A percentile compares a stretch with the other conserved stretches of the same genome.
Conservation (phyloP, 2,329 filamentous ascomycete species). For the Paecilomyces sp. region DNA sequence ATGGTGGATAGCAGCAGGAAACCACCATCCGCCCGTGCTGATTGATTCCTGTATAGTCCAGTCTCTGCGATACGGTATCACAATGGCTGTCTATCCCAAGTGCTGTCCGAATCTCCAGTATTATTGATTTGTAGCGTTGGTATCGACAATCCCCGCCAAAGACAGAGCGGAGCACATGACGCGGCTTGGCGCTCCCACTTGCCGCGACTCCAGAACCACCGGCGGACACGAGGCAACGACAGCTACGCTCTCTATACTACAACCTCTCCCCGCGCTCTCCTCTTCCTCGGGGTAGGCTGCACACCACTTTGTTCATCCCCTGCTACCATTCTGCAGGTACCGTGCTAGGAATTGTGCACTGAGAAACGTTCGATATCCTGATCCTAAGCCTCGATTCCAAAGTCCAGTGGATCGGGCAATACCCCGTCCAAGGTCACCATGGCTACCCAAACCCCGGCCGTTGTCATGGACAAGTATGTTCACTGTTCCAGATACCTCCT, state of each 20-base stretch:
- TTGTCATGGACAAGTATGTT: conserved; percentile 99
- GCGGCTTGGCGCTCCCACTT: conserved; percentile 8
- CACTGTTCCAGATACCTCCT: conserved; percentile 15
- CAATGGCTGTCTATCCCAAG: not conserved
- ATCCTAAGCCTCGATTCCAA: not conserved
- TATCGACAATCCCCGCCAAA: not conserved
- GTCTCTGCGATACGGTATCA: not conserved
- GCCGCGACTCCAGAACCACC: not conserved
- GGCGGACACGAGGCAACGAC: not conserved
- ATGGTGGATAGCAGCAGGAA: not conserved
- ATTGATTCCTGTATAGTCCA: not conserved
- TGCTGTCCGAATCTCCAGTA: not conserved
- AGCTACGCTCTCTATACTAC: not conserved
- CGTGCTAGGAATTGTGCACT: not conserved
- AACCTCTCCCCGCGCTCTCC: not conserved
- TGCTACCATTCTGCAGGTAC: not conserved
- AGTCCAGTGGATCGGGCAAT: conserved; percentile 1
- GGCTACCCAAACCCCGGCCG: conserved; percentile 98
- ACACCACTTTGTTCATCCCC: not conserved
- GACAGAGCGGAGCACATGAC: conserved; percentile 7
- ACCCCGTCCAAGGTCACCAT: conserved; percentile 45
- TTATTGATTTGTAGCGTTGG: not conserved
- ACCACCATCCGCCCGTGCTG: not conserved
- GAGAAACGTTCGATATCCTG: not conserved
- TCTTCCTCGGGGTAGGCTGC: not conserved